Base-by-base conservation (phyloP, 306 rosid genomes). In the Vicia villosa region DNA sequence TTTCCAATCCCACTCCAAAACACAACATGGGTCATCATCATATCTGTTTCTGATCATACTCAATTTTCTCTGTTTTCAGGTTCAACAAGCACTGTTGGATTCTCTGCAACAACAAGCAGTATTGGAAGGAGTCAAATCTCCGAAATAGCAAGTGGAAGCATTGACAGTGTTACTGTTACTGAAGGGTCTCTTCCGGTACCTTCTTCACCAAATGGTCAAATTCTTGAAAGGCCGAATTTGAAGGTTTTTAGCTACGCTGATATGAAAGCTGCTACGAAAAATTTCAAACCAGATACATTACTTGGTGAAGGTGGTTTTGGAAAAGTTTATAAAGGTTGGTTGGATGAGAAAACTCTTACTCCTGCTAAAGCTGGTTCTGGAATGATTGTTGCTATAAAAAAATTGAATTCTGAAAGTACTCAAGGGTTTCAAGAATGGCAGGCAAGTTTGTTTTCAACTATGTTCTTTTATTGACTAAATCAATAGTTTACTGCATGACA, bases 251-350 rank as follows among this genome's bases (percentile, higher is more conserved):
- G 63, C 22, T 80, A 79, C 46, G 62, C 77, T 1, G 97, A 93
- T 22, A 2, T 93, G 79, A 90, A 76, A 76, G 50, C 87, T 2
- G 89, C 91, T 0, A 76, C 98, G 0, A 88, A 60, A 81, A 81
- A 77, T 50, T 93, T 93, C 89, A 93, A 76, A 64, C 7, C 83
- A 0, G 96, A 86, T 49, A 20, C 79, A 26, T 74, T 90, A 67
- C 78, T 90, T 1, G 98, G 98, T 15, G 91, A 86, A 54, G 98
- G 98, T 19, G 98, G 97, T 1, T 93, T 93, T 59, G 98, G 98
- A 12, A 84, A 40, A 77, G 98, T 93, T 24, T 90, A 80, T 77
- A 93, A 80, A 32, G 97, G 96, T n/a, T 90, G 97, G 96, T 78
- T 93, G 11, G 96, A 90, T 75, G 90, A 77, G 78, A 86, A 61